Evolutionary conservation across 352 stramenopile genomes (phyloP), one percentile per base, ranked within the genome.

Genomic region (Phytophthora uliginosa): DNA sequence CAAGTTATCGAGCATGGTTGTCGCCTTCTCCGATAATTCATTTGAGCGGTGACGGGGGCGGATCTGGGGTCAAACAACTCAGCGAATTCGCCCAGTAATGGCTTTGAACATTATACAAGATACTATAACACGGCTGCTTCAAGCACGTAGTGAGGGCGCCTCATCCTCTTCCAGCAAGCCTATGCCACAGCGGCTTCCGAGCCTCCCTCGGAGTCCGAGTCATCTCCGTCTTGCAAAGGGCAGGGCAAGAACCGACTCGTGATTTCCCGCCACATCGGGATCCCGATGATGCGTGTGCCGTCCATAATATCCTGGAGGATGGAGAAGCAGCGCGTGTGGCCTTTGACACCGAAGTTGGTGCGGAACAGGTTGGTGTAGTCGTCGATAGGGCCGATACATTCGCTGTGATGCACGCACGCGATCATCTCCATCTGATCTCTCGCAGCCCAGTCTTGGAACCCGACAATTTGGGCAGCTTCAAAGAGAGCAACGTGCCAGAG

Each of bases 371-470:
- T 54, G 9, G 65, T 66, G 70, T 82, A 90, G 63, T 92, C 82
- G 1, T 59, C 34, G 2, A 87, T 64, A n/a, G 71, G 71, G 10
- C 77, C 78, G 9, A 84, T 45, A 22, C 84, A 92, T 45, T 90
- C 83, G 24, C 76, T 63, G 26, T 81, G 77, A 65, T 87, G 74
- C 15, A 75, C 42, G 57, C 82, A 92, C 33, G 73, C 60, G 34
- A 87, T 79, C 63, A 87, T 78, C 63, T 90, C 81, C 72, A 90
- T 80, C 58, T 88, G 81, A 2, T 85, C 73, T 7, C 63, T 60
- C 2, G 81, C 81, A 10, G 72, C 83, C 17, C 73, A 71, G 1
- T 78, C 65, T 17, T 75, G 71, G 57, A 79, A 89, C 0, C 83
- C 81, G 8, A 74, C 59, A 53, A 89, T 66, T 4, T 67, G 63